phyloP scores from a whole-genome alignment of 495 filamentous ascomycete species.

The Corynascus novoguineensis region DNA sequence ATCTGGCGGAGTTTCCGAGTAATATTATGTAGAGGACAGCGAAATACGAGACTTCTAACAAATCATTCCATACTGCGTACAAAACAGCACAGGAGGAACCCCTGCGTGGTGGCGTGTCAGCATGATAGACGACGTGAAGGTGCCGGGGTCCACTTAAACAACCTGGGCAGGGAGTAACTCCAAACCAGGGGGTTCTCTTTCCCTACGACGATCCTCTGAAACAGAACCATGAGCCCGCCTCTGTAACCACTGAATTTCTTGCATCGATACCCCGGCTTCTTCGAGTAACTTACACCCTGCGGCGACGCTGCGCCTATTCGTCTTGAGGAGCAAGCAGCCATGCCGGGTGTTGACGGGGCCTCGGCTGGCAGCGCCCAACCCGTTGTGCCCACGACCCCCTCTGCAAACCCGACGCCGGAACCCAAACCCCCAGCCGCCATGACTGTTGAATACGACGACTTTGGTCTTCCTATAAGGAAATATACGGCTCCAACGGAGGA shows the following conservation, averaged over 20 bases:
- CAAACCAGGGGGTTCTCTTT: not conserved
- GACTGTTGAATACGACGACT: slow-evolving; percentile 49
- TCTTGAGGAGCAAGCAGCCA: slow-evolving; percentile 14
- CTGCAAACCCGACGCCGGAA: not conserved
- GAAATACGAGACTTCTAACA: too few species aligned
- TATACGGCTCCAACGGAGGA: slow-evolving; percentile 13
- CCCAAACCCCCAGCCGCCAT: slow-evolving; percentile 18
- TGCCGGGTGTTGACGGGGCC: slow-evolving; percentile 23
- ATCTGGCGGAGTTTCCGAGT: too few species aligned
- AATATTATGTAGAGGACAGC: too few species aligned
- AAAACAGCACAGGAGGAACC: too few species aligned
- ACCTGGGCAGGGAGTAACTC: slow-evolving; percentile 3
- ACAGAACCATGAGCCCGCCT: not conserved
- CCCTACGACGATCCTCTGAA: not conserved
- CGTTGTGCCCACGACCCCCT: not conserved
- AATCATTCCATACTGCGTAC: too few species aligned
- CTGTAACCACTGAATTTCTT: not conserved
- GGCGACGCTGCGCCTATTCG: not conserved
- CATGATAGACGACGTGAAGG: not conserved
- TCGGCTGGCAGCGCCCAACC: slow-evolving; percentile 24
- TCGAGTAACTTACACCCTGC: not conserved
- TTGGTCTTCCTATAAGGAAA: slow-evolving; percentile 49
- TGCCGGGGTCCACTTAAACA: slow-evolving; percentile 2
- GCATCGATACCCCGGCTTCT: not conserved
- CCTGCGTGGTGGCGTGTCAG: not conserved